Evolutionary conservation across 176 grass and related monocot genomes (phyloP).

Genomic region (Phragmites australis): DNA sequence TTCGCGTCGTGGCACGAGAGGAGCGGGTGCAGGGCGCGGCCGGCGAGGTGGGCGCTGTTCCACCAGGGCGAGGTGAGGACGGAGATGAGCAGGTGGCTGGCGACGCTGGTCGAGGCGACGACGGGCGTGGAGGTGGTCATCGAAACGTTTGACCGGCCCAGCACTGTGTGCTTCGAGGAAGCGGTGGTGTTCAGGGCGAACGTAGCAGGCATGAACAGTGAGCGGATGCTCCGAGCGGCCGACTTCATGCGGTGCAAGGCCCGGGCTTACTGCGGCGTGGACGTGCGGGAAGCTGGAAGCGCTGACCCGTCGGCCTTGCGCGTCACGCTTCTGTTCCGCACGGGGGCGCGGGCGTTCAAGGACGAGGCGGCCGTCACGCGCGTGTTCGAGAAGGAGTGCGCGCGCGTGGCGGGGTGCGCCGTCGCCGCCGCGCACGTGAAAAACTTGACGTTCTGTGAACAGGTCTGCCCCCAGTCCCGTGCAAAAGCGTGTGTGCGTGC

Average conservation of each 20-base stretch:
- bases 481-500: background rate
- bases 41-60: slow-evolving; percentile 58
- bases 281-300: background rate
- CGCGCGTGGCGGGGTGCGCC: slow-evolving; percentile 42
- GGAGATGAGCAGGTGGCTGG: slow-evolving; percentile 51
- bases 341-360: slow-evolving; percentile 59
- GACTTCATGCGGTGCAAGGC: slow-evolving; percentile 64
- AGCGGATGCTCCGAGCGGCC: slow-evolving; percentile 34
- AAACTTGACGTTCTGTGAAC: slow-evolving; percentile 60
- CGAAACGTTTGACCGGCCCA: slow-evolving; percentile 27
- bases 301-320: background rate
- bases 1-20: slow-evolving; percentile 54
- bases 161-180: slow-evolving; percentile 65
- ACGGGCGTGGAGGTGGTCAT: slow-evolving; percentile 10
- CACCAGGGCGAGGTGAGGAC: slow-evolving; percentile 53
- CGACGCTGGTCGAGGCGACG: slow-evolving; percentile 7
- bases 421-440: slow-evolving; percentile 34
- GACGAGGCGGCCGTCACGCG: slow-evolving; percentile 50
- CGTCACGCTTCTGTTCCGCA: slow-evolving; percentile 56
- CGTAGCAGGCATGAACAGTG: slow-evolving; percentile 27
- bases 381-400: slow-evolving; percentile 51
- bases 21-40: slow-evolving; percentile 27
- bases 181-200: slow-evolving; percentile 63
- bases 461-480: background rate
- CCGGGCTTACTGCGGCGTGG: slow-evolving; percentile 45